Percentiles rank a stretch among this genome's conserved stretches.
These are phyloP conservation scores for Kalmusia sp. DNA, from an alignment of 2,329 filamentous ascomycete species.

Conservation along the genomic window DNA sequence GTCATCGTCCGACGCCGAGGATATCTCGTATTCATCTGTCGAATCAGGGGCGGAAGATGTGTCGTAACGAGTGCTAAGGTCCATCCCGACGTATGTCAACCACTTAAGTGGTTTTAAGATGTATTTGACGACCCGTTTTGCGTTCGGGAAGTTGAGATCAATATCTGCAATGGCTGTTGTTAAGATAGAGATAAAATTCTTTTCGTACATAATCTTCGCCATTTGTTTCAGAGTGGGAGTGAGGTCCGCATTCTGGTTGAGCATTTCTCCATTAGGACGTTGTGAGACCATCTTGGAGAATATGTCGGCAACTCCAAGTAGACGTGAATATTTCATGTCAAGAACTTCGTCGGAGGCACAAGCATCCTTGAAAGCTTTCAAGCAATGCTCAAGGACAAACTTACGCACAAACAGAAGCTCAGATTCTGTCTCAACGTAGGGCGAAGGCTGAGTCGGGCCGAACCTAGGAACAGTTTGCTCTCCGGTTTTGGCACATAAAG, in stretches of 20 bases:
- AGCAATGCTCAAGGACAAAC: conserved; percentile 91
- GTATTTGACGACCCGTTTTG: conserved; percentile 94
- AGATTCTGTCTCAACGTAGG: conserved; percentile 73
- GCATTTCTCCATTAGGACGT: conserved; percentile 41
- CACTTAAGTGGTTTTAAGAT: conserved; percentile 89
- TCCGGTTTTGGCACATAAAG: conserved; percentile 85
- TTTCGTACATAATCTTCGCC: conserved; percentile 96
- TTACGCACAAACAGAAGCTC: conserved; percentile 91
- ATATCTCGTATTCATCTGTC: conserved; percentile 83
- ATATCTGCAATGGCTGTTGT: conserved; percentile 94
- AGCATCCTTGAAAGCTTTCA: conserved; percentile 91
- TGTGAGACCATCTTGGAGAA: conserved; percentile 90
- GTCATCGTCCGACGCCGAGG: conserved; percentile 86
- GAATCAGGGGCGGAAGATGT: conserved; percentile 71
- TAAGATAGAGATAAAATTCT: conserved; percentile 87
- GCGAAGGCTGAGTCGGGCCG: conserved; percentile 30
- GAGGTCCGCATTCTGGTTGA: conserved; percentile 45
- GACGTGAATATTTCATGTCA: conserved; percentile 84
- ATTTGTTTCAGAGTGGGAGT: conserved; percentile 77
- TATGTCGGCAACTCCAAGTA: conserved; percentile 86
- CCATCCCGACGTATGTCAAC: conserved; percentile 84
- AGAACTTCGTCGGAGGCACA: conserved; percentile 78
- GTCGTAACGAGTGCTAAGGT: conserved; percentile 81
- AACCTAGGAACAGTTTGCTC: conserved; percentile 70
- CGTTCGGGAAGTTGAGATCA: conserved; percentile 90